These are phyloP conservation scores for Pseudogymnoascus sp. DNA, from an alignment of 2,329 filamentous ascomycete species.

Conservation along the genomic window DNA sequence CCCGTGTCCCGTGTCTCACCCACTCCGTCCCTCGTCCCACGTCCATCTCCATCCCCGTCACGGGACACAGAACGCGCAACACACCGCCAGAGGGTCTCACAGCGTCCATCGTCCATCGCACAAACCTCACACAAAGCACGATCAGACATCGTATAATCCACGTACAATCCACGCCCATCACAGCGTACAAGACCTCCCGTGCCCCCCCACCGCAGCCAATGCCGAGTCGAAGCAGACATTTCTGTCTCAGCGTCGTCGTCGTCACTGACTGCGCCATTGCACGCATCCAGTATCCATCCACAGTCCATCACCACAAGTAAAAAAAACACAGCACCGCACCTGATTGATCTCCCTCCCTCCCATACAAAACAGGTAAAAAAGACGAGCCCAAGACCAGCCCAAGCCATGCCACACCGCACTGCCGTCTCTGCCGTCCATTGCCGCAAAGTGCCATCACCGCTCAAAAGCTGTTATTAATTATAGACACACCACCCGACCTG, in stretches of 20 bases:
- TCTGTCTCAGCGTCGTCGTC: neutral
- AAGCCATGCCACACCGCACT: neutral
- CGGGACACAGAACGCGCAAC: neutral
- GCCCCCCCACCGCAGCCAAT: neutral
- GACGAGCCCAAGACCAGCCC: too few species aligned
- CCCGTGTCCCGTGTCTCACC: neutral
- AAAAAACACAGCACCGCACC: too few species aligned
- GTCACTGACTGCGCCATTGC: neutral
- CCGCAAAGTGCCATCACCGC: too few species aligned
- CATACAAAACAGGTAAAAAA: neutral
- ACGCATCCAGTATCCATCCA: too few species aligned
- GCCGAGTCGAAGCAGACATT: neutral
- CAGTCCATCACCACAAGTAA: too few species aligned
- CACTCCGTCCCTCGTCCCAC: neutral
- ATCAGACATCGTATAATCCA: too few species aligned
- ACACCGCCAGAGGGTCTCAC: neutral
- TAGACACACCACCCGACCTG: neutral
- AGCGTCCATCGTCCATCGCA: neutral
- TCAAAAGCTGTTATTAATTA: neutral
- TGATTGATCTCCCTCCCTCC: neutral
- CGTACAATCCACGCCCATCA: neutral
- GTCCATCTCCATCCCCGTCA: neutral
- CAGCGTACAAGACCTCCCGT: neutral
- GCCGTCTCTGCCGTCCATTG: neutral
- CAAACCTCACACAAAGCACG: too few species aligned